A percentile compares a stretch with the other conserved stretches of the same genome.
These are phyloP conservation scores for Globisporangium echinulatum DNA, from an alignment of 352 stramenopile genomes.

Conservation along the genomic window DNA sequence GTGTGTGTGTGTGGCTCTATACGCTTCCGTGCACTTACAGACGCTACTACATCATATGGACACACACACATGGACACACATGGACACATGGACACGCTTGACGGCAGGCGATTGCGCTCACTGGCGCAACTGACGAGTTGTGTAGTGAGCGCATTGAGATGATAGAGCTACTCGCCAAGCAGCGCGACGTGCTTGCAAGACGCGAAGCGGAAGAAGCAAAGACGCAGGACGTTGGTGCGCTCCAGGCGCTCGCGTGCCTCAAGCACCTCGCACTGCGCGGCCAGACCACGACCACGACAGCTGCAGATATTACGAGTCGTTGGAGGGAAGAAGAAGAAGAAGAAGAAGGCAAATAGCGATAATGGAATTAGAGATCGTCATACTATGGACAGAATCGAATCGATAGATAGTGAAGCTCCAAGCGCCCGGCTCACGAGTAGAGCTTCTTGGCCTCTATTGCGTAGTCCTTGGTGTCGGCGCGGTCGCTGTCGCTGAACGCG, in stretches of 20 bases:
- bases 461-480: slow-evolving; percentile 36
- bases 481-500: slow-evolving; percentile 17
- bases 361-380: not conserved
- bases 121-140: slow-evolving; percentile 38
- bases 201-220: slow-evolving; percentile 34
- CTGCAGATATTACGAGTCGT: too few relatives aligned
- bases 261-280: slow-evolving; percentile 60
- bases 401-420: slow-evolving; percentile 26
- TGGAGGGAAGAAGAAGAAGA: not conserved
- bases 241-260: slow-evolving; percentile 66
- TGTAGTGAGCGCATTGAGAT: slow-evolving; percentile 43
- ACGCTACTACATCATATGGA: not conserved
- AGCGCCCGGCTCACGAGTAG: slow-evolving; percentile 46
- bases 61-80: not conserved
- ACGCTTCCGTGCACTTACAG: not conserved
- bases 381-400: slow-evolving; percentile 1
- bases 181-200: slow-evolving; percentile 28
- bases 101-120: slow-evolving; percentile 38
- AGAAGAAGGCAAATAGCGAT: not conserved
- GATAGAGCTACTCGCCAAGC: slow-evolving; percentile 25
- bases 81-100: not conserved
- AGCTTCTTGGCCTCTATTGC: slow-evolving; percentile 73
- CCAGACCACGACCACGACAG: slow-evolving; percentile 11
- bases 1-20: not conserved
- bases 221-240: slow-evolving; percentile 30